These are phyloP conservation scores for Aspergillus tubingensis DNA, from an alignment of 2,329 filamentous ascomycete species.

Conservation along the genomic window DNA sequence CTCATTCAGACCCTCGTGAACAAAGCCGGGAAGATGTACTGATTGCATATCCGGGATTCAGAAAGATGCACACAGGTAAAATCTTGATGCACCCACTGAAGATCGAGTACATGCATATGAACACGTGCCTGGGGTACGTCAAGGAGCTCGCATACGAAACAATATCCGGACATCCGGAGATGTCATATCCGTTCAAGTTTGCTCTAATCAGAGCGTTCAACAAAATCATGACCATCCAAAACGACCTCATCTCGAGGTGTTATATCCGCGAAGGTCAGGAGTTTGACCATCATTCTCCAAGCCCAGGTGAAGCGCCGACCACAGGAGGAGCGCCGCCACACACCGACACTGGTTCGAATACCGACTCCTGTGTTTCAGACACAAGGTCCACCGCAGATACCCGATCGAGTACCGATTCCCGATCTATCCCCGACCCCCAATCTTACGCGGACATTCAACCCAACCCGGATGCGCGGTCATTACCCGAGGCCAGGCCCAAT, in stretches of 20 bases:
- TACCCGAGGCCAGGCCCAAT: background rate
- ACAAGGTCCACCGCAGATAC: background rate
- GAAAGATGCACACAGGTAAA: constrained; percentile 16
- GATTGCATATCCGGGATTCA: background rate
- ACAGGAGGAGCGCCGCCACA: background rate
- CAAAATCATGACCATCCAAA: constrained; percentile 17
- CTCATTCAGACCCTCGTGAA: background rate
- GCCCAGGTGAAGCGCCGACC: background rate
- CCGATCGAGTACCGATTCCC: background rate
- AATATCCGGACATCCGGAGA: constrained; percentile 12
- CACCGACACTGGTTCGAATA: background rate
- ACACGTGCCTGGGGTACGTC: constrained; percentile 14
- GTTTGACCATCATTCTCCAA: background rate
- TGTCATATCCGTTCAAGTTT: constrained; percentile 13
- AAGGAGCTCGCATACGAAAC: constrained; percentile 11
- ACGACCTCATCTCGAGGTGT: constrained; percentile 15
- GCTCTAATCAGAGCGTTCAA: constrained; percentile 11
- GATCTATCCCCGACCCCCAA: background rate
- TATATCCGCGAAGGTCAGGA: constrained; percentile 15
- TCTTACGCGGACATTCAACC: background rate
- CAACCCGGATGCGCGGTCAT: background rate
- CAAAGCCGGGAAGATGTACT: background rate
- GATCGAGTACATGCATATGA: constrained; percentile 18
- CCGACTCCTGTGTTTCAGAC: background rate
- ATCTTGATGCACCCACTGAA: constrained; percentile 14